Base-by-base conservation (phyloP, 441 rosid genomes). In the Populus trichocarpa region DNA sequence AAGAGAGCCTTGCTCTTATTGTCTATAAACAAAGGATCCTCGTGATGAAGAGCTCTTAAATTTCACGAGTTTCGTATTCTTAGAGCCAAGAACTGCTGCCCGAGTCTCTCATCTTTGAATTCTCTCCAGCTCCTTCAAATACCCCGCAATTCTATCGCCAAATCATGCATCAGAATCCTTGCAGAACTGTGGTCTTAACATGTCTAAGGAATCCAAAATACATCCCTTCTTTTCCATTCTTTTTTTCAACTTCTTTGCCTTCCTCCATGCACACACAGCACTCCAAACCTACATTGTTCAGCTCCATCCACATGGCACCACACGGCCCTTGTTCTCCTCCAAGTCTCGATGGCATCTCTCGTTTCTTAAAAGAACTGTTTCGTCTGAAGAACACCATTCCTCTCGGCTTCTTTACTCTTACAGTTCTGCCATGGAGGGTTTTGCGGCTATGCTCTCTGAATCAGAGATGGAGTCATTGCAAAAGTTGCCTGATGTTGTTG, bases 41-140 rank as follows among this genome's bases (percentile, higher is more conserved):
- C 98, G 98, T 95, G 98, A 95, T 82, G 91, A 78, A 90, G 94
- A 91, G 97, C 98, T 90, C 93, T 91, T 83, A 78, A 65, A 73
- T 84, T 89, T 90, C 97, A 92, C 96, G 94, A 91, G 96, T 90
- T 90, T 89, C 96, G 83, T 88, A 85, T 82, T 90, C 90, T 80
- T 80, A 85, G 72, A 75, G 64, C 81, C 74, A 81, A 32, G 81
- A 81, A 57, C 22, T 50, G 63, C n/a, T 59, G 4, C 70, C 78
- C 84, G 23, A 70, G 73, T 36, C 73, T 46, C 79, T 61, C 82
- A 28, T 69, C 79, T 89, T 83, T 81, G 86, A 83, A 79, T 79
- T 82, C 85, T 71, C 88, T 79, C 80, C 82, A 25, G 4, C 92
- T 67, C 85, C 90, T 90, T 87, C 90, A 92, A 90, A 90, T 90